Evolutionary conservation across 495 filamentous ascomycete genomes (phyloP), one percentile per base, ranked within the genome.

Genomic region (Chaetomium fimeti): DNA sequence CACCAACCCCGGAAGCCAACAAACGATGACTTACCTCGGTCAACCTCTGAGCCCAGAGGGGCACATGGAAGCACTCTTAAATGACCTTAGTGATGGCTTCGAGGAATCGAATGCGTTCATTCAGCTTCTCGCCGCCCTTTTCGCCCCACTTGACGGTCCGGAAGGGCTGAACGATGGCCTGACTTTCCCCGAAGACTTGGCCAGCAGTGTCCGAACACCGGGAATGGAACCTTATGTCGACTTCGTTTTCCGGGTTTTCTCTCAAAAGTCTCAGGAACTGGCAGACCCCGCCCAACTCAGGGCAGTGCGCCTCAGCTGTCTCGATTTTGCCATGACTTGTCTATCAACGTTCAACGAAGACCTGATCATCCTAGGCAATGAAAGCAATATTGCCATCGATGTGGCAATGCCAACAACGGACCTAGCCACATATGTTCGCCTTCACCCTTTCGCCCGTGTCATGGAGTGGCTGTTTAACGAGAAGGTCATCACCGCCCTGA

Each of bases 401-500:
- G 69, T 81, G 18, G 85, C 87, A 7, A 88, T 93, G 63, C 81
- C 85, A 49, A 79, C 89, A 36, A 88, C 87, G 3, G 88, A 87
- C 22, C 76, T 98, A 28, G 81, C 85, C 53, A 81, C 81, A 18
- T 99, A 99, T 68, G 83, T 91, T 61, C 84, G 87, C 7, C 82
- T 97, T 27, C 94, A 99, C 76, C 92, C 94, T 11, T 97, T 97
- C 68, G 86, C 89, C 22, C 85, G 94, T 43, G 90, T 92, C 25
- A 94, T 96, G 86, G 95, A 98, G 73, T 98, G 95, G 91, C 82
- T 98, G 74, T 97, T 96, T 72, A 96, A 96, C 68, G 91, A 94
- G 67, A 91, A 90, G 66, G 91, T 96, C 27, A 83, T 96, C 60
- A 82, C 82, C 65, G 85, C 87, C 24, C 75, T 99, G 16, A 92